Percentiles rank a stretch among this genome's conserved stretches.
These are phyloP conservation scores for Naganishia liquefaciens DNA, from an alignment of 1,284 basidiomycete species.

Conservation along the genomic window DNA sequence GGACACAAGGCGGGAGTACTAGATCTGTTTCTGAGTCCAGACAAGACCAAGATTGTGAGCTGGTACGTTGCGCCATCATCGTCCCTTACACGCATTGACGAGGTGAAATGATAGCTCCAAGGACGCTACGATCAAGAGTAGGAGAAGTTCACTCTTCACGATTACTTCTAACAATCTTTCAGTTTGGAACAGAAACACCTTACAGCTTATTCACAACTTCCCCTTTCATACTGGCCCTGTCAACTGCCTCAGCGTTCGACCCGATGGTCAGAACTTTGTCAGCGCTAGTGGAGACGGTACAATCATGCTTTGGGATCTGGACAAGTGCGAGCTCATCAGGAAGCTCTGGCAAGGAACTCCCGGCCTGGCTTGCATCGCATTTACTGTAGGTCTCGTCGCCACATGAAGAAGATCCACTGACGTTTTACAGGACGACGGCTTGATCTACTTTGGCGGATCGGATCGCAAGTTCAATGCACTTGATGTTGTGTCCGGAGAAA, in stretches of 20 bases:
- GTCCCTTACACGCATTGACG: too few relatives aligned
- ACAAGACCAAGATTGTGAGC: conserved; percentile 25
- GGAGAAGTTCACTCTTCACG: too few relatives aligned
- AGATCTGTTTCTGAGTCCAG: conserved; percentile 25
- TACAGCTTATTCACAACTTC: conserved; percentile 11
- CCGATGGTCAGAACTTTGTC: conserved; percentile 20
- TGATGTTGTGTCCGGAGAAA: conserved; percentile 3
- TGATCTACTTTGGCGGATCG: conserved; percentile 26
- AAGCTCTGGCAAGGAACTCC: conserved; percentile 10
- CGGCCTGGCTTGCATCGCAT: conserved; percentile 21
- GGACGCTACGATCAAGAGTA: conserved; percentile 33
- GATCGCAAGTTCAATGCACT: conserved; percentile 19
- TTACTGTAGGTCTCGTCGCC: background rate
- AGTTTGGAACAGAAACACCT: conserved; percentile 30
- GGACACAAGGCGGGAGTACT: conserved; percentile 30
- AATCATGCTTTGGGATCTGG: conserved; percentile 28
- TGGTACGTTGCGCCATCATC: conserved; percentile 19
- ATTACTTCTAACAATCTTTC: background rate
- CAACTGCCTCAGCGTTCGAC: conserved; percentile 30
- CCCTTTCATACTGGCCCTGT: conserved; percentile 27
- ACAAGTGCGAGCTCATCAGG: conserved; percentile 18
- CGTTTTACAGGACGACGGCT: conserved; percentile 15
- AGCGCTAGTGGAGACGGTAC: conserved; percentile 24
- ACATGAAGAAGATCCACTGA: background rate
- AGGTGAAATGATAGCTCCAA: conserved; percentile 17